Base-by-base conservation (phyloP, 2,329 filamentous ascomycete genomes). In the Aspergillus costaricaensis region DNA sequence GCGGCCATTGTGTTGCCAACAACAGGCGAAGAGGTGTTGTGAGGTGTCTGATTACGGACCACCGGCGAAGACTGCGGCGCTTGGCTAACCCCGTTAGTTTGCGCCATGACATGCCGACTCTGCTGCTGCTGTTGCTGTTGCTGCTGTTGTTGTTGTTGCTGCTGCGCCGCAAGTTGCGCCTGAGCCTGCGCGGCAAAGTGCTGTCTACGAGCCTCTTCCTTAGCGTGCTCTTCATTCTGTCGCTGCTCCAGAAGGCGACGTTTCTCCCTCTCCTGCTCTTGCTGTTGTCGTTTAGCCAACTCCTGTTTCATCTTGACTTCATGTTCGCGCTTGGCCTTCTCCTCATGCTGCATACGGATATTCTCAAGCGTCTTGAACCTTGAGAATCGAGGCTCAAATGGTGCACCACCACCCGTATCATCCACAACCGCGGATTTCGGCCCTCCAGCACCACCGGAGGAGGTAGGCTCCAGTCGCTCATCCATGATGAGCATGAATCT, bases 401-500 rank as follows among this genome's bases (percentile, higher is more conserved):
- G 84, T n/a, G 87, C 83, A 5, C 85, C 84, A 19, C 86, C 88
- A 39, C 87, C 86, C 63, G 91, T 87, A 8, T 87, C 88, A 71
- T 96, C 92, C 19, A 85, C 86, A 61, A 91, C 89, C n/a, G 85
- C 82, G 57, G 87, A 85, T 36, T 84, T 83, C 12, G 82, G 78
- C 2, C 83, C 83, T 59, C 84, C 82, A 61, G 86, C 84, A 7
- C 83, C 84, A 19, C 83, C 81, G 4, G 85, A 82, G 14, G 82
- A 81, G 43, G 81, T 84, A 1, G 89, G 82, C 12, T 87, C 84
- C 61, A 92, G 83, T 5, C 92, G 86, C 68, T 97, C 94, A 70
- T 99, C 95, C 77, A 93, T 87, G 21, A 91, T 88, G 54, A 98
- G 88, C 92, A 99, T 95, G 67, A 92, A 96, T 50, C 92, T 86